Evolutionary conservation across 1,139 yeast species (phyloP).

Genomic region (Suhomyces bolitotheri): DNA sequence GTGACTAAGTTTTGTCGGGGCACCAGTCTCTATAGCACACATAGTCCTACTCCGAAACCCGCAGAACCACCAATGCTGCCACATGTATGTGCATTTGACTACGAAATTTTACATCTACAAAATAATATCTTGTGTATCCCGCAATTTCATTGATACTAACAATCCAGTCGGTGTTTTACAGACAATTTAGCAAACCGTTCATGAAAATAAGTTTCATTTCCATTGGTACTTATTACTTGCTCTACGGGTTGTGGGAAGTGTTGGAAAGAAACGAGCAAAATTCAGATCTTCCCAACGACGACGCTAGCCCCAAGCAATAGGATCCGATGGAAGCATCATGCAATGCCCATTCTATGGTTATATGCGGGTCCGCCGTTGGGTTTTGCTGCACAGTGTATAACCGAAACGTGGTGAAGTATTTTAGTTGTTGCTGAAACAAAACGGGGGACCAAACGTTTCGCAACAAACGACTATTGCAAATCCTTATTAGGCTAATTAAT

Average conservation of each 20-base stretch:
- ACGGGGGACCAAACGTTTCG: too few species aligned
- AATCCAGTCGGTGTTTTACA: slow-evolving; percentile 30
- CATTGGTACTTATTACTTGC: slow-evolving; percentile 41
- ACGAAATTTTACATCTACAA: too few species aligned
- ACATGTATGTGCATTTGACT: slow-evolving; percentile 8
- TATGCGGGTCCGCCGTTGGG: too few species aligned
- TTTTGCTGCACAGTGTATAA: too few species aligned
- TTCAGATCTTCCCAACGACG: neutral
- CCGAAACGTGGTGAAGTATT: too few species aligned
- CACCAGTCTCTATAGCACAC: too few species aligned
- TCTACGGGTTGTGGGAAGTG: slow-evolving; percentile 39
- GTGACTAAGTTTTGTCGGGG: neutral
- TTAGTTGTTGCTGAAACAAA: too few species aligned
- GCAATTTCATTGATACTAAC: too few species aligned
- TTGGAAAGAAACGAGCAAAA: slow-evolving; percentile 27
- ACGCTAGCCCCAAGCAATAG: neutral
- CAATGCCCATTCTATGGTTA: neutral
- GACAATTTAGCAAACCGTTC: slow-evolving; percentile 43
- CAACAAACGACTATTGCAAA: too few species aligned
- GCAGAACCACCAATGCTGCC: slow-evolving; percentile 1
- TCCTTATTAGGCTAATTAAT: too few species aligned
- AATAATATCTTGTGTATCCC: too few species aligned
- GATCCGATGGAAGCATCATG: too few species aligned
- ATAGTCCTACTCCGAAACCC: neutral
- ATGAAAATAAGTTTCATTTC: slow-evolving; percentile 40